A percentile compares a stretch with the other conserved stretches of the same genome.
Evolutionary conservation across 257 asterid genomes (phyloP).

Genomic region (Marsdenia floribunda): DNA sequence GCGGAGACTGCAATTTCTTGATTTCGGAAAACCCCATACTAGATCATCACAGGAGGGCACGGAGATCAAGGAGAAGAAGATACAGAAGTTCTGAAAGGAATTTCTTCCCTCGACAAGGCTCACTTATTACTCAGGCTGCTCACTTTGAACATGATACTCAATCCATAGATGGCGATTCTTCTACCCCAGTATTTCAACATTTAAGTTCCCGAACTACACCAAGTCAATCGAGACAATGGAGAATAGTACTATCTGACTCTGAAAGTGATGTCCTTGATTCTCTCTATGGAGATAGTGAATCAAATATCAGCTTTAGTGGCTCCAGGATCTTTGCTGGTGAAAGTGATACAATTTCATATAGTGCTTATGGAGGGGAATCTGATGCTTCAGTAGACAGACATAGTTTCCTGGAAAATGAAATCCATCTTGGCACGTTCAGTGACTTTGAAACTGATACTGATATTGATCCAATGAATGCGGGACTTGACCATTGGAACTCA

Average conservation of each 20-base stretch:
- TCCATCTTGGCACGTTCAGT: conserved; percentile 42
- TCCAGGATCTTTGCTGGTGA: conserved; percentile 52
- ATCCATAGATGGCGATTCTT: conserved; percentile 42
- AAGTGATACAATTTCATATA: conserved; percentile 50
- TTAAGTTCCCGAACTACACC: conserved; percentile 53
- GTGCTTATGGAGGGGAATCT: conserved; percentile 63
- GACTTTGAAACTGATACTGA: conserved; percentile 67
- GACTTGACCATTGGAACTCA: conserved; percentile 60
- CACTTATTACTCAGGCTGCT: conserved; percentile 31
- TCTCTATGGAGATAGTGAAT: conserved; percentile 64
- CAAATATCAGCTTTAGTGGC: conserved; percentile 62
- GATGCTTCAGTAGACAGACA: conserved; percentile 67
- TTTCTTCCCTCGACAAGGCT: conserved; percentile 56
- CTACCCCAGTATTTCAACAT: conserved; percentile 30
- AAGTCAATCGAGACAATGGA: conserved; percentile 61
- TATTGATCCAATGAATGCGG: conserved; percentile 94
- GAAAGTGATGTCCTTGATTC: conserved; percentile 86
- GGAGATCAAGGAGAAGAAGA: conserved; percentile 35
- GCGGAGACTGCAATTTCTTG: conserved; percentile 79
- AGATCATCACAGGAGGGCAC: conserved; percentile 36
- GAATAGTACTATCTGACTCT: conserved; percentile 60
- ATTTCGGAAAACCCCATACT: conserved; percentile 49
- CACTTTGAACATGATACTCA: conserved; percentile 41
- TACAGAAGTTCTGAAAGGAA: conserved; percentile 49
- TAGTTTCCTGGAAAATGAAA: conserved; percentile 49